Evolutionary conservation across 1,139 yeast genomes (phyloP), one percentile per base, ranked within the genome.

Genomic region (Eremothecium cymbalariae): DNA sequence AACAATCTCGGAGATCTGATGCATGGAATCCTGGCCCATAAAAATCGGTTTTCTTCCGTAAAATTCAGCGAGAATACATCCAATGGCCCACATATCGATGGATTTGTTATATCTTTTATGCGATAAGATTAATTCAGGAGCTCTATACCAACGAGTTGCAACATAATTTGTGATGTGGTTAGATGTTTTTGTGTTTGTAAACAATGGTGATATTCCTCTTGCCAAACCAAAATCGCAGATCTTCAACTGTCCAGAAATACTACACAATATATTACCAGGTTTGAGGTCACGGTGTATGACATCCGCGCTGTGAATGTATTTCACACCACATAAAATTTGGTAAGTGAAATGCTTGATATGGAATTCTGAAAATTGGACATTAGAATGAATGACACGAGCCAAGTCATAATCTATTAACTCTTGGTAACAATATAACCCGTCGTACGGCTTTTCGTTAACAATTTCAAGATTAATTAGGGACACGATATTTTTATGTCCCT

Each of bases 111-210:
- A 63, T 37, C 60, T 63, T 39, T 70, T 67, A 33, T 71, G 69
- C 15, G 83, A 73, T 39, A 86, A 63, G 42, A 86, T 74, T 37
- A 88, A 65, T 53, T 88, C 97, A 0, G 97, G 97, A 0, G 96
- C 96, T 35, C 96, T 64, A 53, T 88, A 88, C 95, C 95, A 88
- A 41, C 97, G 64, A 0, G 97, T 88, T 3, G 96, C 96, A 12
- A 88, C 96, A 50, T 86, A 86, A 46, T 77, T 77, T 3, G 96
- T 86, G 32, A 83, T 82, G 62, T 69, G 41, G 48, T 56, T 33
- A 33, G 49, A 39, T 27, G 42, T 39, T 15, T 34, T 40, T 44
- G 51, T 36, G 45, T 59, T 37, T 52, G 59, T 42, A 48, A 48
- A 70, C 40, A 60, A 62, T 19, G 66, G 66, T 36, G 70, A 64